Base-by-base conservation (phyloP, 352 stramenopile genomes). In the Globisporangium uncinulatum region DNA sequence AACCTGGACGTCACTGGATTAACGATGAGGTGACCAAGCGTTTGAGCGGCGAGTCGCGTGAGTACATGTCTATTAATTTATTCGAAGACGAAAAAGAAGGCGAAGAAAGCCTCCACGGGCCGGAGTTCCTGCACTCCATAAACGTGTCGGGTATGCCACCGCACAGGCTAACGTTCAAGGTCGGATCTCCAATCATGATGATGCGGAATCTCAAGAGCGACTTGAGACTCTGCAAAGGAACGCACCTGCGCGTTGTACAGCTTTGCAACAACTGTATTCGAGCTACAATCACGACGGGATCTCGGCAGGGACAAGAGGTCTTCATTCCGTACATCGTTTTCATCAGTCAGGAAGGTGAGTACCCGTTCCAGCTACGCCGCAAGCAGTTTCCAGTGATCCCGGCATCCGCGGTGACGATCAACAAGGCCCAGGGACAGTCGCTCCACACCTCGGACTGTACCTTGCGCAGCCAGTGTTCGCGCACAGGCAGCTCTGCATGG, bases 11-110 rank as follows among this genome's bases (percentile, higher is more conserved):
- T 64, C 75, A 90, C 65, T 76, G 93, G 68, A 71, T 95, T 32
- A 73, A 94, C 65, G 76, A 86, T 63, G 92, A 94, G 63, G 83
- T 94, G 6, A 77, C 91, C 61, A 91, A 92, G 71, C 92, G 83
- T 93, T 48, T 94, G 79, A 52, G 79, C 93, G n/a, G n/a, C 32
- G 44, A 32, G 6, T 29, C 24, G 24, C 4, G 24, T 29, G 45
- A 51, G 45, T 51, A 36, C 11, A 9, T 24, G 17, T 49, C 7
- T 5, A 13, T 49, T 1, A 7, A 49, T 24, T 20, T 2, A 44
- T 83, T 83, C 21, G 83, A 95, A 64, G 92, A 94, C 65, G 84
- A 93, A 57, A 77, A 79, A 7, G 90, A 93, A 61, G 79, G 92
- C 9, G 85, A 74, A 48, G 80, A 92, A 56, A 81, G 91, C 32